Evolutionary conservation across 2,329 filamentous ascomycete species (phyloP).

Genomic region (Claviceps sorghi): DNA sequence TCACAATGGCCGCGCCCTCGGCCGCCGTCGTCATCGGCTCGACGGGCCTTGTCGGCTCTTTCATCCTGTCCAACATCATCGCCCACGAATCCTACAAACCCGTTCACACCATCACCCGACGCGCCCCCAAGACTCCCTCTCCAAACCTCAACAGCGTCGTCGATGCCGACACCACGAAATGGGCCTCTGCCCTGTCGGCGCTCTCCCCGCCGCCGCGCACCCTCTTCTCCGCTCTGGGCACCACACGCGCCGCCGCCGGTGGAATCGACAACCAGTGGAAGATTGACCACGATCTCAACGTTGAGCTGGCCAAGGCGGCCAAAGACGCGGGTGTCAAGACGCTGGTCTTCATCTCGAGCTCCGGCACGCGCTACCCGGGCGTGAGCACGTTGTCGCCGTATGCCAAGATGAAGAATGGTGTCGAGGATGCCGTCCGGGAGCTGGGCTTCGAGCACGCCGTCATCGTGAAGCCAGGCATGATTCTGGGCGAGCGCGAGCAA

Average conservation of each 20-base stretch:
- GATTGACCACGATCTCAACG: conserved; percentile 77
- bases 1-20: not conserved
- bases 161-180: conserved; percentile 53
- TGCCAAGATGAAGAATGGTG: conserved; percentile 68
- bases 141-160: conserved; percentile 48
- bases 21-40: conserved; percentile 44
- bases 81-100: conserved; percentile 34
- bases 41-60: conserved; percentile 55
- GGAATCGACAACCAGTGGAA: conserved; percentile 67
- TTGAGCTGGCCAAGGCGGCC: conserved; percentile 62
- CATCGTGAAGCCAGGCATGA: conserved; percentile 58
- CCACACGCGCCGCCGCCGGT: conserved; percentile 62
- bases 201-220: conserved; percentile 42
- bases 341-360: conserved; percentile 62
- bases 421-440: conserved; percentile 62
- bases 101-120: conserved; percentile 52
- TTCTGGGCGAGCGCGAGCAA: conserved; percentile 56
- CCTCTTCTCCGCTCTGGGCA: conserved; percentile 68
- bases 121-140: conserved; percentile 38
- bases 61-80: conserved; percentile 58
- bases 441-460: conserved; percentile 66
- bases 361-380: conserved; percentile 28
- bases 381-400: conserved; percentile 29
- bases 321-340: conserved; percentile 56
- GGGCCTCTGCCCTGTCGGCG: conserved; percentile 45